Base-by-base conservation (phyloP, 306 rosid genomes). In the Cicer arietinum region DNA sequence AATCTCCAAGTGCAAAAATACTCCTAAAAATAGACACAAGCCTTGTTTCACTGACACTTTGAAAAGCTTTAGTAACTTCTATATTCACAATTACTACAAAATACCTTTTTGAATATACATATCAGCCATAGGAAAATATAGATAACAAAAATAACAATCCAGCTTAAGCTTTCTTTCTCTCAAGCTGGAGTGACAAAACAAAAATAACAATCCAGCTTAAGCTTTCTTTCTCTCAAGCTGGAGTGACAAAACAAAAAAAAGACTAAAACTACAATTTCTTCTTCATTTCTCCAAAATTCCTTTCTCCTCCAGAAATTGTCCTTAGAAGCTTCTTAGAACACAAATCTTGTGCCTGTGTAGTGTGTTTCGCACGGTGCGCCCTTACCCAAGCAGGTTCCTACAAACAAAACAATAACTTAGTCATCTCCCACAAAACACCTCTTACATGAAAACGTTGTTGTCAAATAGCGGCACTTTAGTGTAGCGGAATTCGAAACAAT, bases 341-440 rank as follows among this genome's bases (percentile, higher is more conserved):
- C 78, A 92, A 79, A 83, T 86, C 81, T 70, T 89, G 98, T 0
- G 92, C 98, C 53, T 84, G 87, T 10, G 93, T 83, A 1, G 86
- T 91, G 41, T 75, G 82, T 77, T 89, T 88, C 60, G 81, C 88
- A 0, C 99, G 98, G 81, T 79, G 83, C 16, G 96, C 99, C 85
- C 77, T 86, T 18, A 94, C 98, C 99, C 99, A 95, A 12, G 96
- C 99, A 7, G 99, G 99, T 81, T 95, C 99, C 99, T 95, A 84
- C 51, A 84, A 69, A 69, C 47, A 48, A 82, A 65, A 75, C 69
- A 45, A 18, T 7, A 45, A 11, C 72, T 66, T 45, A 20, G 54
- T 53, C 12, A 58, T 79, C 9, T 54, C 53, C 30, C 37, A 13
- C 37, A 18, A 64, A 76, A 16, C 40, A 9, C 48, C 18, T 65